These are phyloP conservation scores for Plasmopara muralis DNA, from an alignment of 352 stramenopile species.

Conservation along the genomic window DNA sequence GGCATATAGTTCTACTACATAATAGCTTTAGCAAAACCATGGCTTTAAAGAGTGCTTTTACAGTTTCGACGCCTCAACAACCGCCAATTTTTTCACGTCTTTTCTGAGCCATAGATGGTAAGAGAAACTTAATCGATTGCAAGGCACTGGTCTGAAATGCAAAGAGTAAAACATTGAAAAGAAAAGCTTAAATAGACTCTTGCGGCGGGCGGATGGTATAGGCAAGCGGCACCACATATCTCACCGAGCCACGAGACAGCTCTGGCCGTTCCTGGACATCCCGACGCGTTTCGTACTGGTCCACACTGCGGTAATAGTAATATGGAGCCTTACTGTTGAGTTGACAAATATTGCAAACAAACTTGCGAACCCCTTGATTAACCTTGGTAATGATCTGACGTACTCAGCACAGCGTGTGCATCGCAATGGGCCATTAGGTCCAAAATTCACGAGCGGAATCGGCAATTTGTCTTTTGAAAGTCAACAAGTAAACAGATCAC, in stretches of 20 bases:
- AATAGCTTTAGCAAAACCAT: too few relatives aligned
- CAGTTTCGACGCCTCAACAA: too few relatives aligned
- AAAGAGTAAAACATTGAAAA: conserved; percentile 82
- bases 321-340: conserved; percentile 77
- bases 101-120: conserved; percentile 69
- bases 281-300: conserved; percentile 76
- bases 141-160: conserved; percentile 66
- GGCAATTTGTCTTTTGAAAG: conserved; percentile 72
- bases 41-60: too few relatives aligned
- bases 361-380: conserved; percentile 76
- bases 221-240: conserved; percentile 76
- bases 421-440: conserved; percentile 62
- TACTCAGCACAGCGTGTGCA: conserved; percentile 83
- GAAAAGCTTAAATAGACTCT: conserved; percentile 83
- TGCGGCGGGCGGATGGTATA: conserved; percentile 80
- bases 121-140: conserved; percentile 70
- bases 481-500: conserved; percentile 80
- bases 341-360: conserved; percentile 87
- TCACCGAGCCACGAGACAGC: conserved; percentile 74
- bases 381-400: conserved; percentile 85
- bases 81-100: conserved; percentile 83
- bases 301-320: conserved; percentile 84
- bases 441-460: conserved; percentile 84
- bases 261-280: conserved; percentile 77
- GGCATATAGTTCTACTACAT: too few relatives aligned